Conservation (phyloP, 2,329 filamentous ascomycete genomes). For the Karstenula rhodostoma region DNA sequence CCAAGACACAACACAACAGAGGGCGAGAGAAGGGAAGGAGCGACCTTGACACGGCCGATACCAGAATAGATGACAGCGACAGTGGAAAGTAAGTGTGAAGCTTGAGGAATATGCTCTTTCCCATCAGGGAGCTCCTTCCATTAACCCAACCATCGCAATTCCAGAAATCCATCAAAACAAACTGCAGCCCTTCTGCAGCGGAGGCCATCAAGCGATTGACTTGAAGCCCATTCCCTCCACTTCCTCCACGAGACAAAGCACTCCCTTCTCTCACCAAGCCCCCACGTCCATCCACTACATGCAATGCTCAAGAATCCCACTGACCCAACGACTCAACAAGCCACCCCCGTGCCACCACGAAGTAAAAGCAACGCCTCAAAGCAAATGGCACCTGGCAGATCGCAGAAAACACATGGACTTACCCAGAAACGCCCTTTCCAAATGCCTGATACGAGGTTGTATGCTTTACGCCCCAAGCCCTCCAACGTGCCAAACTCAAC, state of each 20-base stretch:
- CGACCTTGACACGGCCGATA: too few relatives aligned
- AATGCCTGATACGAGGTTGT: conserved; percentile 27
- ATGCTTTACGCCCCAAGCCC: conserved; percentile 10
- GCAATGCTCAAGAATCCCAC: conserved; percentile 1
- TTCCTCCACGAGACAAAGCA: not conserved
- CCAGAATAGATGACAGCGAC: not conserved
- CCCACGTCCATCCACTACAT: conserved; percentile 1
- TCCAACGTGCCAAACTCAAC: conserved; percentile 18
- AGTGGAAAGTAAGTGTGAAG: not conserved
- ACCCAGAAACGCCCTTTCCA: conserved; percentile 36
- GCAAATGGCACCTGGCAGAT: conserved; percentile 18
- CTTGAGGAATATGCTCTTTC: not conserved
- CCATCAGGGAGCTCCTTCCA: conserved; percentile 1
- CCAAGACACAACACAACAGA: not conserved
- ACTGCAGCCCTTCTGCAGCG: not conserved
- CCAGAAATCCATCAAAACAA: conserved; percentile 1
- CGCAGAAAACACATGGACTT: conserved; percentile 22
- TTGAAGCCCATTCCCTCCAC: not conserved
- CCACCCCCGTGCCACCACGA: not conserved
- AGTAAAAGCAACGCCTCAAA: conserved; percentile 14
- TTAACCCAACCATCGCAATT: conserved; percentile 7
- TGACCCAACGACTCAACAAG: conserved; percentile 4
- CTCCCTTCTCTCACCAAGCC: not conserved
- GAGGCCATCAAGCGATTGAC: conserved; percentile 12
- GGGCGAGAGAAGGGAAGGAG: not conserved